phyloP scores from a whole-genome alignment of 208 protist species.

The Crithidia expoeki region DNA sequence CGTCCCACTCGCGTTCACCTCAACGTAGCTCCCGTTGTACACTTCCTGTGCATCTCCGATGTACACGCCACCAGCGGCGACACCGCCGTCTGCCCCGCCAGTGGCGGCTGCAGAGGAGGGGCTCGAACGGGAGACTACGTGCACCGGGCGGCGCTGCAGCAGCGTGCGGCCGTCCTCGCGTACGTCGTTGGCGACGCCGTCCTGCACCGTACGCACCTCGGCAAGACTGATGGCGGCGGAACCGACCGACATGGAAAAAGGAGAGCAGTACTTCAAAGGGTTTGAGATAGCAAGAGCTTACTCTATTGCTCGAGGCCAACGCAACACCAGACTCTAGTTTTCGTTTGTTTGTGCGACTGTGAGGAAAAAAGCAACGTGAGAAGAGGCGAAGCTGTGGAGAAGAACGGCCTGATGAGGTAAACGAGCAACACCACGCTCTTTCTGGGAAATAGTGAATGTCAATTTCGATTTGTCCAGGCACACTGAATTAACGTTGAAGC shows the following conservation, averaged over 20 bases:
- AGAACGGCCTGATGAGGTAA: no score
- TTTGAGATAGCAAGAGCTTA: background rate
- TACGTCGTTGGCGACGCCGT: slow-evolving; percentile 66
- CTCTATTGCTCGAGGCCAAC: no score
- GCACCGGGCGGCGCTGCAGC: slow-evolving; percentile 73
- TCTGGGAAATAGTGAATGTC: no score
- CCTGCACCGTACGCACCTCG: slow-evolving; percentile 75
- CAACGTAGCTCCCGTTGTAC: slow-evolving; percentile 69
- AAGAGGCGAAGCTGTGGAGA: background rate
- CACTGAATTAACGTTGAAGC: no score
- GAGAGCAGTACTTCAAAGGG: background rate
- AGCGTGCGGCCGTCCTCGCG: slow-evolving; percentile 80
- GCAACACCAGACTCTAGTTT: no score
- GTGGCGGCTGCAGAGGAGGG: slow-evolving; percentile 15
- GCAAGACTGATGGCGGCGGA: slow-evolving; percentile 57
- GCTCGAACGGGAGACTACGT: slow-evolving; percentile 25
- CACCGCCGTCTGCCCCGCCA: background rate
- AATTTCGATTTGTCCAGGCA: no score
- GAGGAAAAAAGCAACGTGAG: background rate
- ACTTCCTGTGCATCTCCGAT: slow-evolving; percentile 23
- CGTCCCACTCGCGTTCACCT: slow-evolving; percentile 59
- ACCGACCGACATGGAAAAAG: slow-evolving; percentile 21
- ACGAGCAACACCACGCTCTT: no score
- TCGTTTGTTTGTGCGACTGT: background rate
- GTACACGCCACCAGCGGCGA: background rate